Conservation (phyloP, 176 grass and related monocot genomes). For the Hordeum marinum region DNA sequence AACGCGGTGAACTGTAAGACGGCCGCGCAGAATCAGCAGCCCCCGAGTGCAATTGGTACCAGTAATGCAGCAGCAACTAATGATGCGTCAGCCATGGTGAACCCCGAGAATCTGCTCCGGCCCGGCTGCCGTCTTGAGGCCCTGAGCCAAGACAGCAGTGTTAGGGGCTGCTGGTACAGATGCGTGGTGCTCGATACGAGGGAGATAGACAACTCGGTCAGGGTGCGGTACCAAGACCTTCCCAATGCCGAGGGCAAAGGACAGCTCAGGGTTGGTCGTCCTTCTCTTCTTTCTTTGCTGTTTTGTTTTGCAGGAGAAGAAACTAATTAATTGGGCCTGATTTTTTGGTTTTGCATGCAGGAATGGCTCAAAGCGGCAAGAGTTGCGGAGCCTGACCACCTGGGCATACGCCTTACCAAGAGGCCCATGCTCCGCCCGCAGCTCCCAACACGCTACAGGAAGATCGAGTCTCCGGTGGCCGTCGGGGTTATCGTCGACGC, state of each 20-base stretch:
- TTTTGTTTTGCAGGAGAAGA: not conserved
- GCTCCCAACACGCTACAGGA: not conserved
- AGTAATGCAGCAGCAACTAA: not conserved
- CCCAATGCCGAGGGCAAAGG: slow-evolving; percentile 26
- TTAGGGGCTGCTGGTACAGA: slow-evolving; percentile 69
- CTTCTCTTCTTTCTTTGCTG: not conserved
- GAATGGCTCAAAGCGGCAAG: slow-evolving; percentile 48
- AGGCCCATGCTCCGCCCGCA: slow-evolving; percentile 49
- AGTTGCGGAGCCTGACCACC: slow-evolving; percentile 26
- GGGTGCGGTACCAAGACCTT: slow-evolving; percentile 56
- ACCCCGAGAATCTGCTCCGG: slow-evolving; percentile 12
- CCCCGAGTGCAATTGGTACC: not conserved
- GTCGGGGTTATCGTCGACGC: slow-evolving; percentile 48
- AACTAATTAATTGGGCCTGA: not conserved
- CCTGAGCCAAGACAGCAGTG: slow-evolving; percentile 55
- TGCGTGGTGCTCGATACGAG: slow-evolving; percentile 40
- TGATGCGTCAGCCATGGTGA: not conserved
- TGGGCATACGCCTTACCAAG: slow-evolving; percentile 35
- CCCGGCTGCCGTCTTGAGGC: slow-evolving; percentile 41
- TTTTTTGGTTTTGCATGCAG: slow-evolving; percentile 34
- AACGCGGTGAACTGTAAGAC: not conserved
- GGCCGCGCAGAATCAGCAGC: not conserved
- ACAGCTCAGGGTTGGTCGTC: slow-evolving; percentile 42
- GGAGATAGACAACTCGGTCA: slow-evolving; percentile 9
- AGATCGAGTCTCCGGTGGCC: not conserved